These are phyloP conservation scores for Escallonia herrerae DNA, from an alignment of 129 eudicot genomes.

Conservation along the genomic window DNA sequence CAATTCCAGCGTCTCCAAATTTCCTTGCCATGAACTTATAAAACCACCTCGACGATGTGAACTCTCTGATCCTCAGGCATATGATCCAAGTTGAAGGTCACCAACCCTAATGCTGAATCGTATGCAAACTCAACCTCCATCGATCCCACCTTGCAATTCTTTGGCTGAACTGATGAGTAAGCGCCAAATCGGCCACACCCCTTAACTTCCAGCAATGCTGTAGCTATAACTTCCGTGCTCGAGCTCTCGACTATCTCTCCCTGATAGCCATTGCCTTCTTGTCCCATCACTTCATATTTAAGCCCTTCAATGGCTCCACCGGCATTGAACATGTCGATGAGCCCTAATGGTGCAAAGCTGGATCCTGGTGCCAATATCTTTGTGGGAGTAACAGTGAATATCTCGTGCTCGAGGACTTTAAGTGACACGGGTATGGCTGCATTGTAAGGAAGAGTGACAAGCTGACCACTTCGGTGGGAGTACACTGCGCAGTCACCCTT, in stretches of 20 bases:
- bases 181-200: conserved; percentile 71
- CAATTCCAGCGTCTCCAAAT: not conserved
- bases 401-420: conserved; percentile 56
- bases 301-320: conserved; percentile 73
- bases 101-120: conserved; percentile 41
- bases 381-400: conserved; percentile 52
- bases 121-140: conserved; percentile 37
- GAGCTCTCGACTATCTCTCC: too few species aligned
- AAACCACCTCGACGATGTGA: conserved; percentile 45
- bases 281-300: conserved; percentile 25
- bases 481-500: conserved; percentile 55
- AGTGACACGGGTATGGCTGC: conserved; percentile 52
- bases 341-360: conserved; percentile 65
- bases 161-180: conserved; percentile 53
- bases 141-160: conserved; percentile 39
- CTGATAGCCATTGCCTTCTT: too few species aligned
- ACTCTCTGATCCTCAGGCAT: conserved; percentile 44
- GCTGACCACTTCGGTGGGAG: conserved; percentile 38
- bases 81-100: conserved; percentile 41
- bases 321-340: conserved; percentile 63
- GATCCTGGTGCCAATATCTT: conserved; percentile 40
- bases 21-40: conserved; percentile 12
- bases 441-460: conserved; percentile 38
- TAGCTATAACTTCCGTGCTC: conserved; percentile 9
- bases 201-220: conserved; percentile 45